A percentile compares a stretch with the other conserved stretches of the same genome.
phyloP scores from a whole-genome alignment of 169 alveolate species.

The Besnoitia besnoiti region DNA sequence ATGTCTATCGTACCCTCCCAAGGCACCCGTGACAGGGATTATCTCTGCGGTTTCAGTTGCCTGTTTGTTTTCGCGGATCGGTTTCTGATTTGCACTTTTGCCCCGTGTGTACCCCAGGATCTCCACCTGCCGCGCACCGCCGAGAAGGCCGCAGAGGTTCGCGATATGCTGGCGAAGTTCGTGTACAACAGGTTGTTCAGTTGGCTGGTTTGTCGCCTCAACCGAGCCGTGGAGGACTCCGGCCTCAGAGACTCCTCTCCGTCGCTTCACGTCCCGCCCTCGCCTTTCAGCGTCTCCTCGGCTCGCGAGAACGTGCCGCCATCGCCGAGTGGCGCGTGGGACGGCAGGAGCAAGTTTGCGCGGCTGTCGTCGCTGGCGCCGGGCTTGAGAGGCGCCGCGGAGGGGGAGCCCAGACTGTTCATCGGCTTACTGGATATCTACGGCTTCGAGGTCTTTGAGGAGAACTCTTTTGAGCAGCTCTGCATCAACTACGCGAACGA shows the following conservation, averaged over 20 bases:
- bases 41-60: no score
- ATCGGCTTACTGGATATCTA: slow-evolving; percentile 58
- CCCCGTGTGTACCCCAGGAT: neutral
- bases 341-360: no score
- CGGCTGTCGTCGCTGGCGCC: neutral
- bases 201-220: slow-evolving; percentile 89
- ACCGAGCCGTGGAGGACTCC: neutral
- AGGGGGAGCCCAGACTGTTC: neutral
- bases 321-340: neutral
- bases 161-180: slow-evolving; percentile 88
- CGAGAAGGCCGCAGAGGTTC: slow-evolving; percentile 15
- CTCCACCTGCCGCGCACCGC: neutral
- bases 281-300: neutral
- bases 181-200: slow-evolving; percentile 93
- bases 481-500: slow-evolving; percentile 91
- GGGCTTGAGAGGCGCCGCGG: neutral
- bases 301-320: no score
- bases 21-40: no score
- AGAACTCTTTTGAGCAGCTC: slow-evolving; percentile 87
- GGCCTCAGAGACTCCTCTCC: neutral
- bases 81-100: no score
- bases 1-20: no score
- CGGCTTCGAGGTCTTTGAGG: slow-evolving; percentile 53
- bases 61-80: no score
- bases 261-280: neutral